Base-by-base conservation (phyloP, 306 rosid species). In the Cucurbita ficifolia region DNA sequence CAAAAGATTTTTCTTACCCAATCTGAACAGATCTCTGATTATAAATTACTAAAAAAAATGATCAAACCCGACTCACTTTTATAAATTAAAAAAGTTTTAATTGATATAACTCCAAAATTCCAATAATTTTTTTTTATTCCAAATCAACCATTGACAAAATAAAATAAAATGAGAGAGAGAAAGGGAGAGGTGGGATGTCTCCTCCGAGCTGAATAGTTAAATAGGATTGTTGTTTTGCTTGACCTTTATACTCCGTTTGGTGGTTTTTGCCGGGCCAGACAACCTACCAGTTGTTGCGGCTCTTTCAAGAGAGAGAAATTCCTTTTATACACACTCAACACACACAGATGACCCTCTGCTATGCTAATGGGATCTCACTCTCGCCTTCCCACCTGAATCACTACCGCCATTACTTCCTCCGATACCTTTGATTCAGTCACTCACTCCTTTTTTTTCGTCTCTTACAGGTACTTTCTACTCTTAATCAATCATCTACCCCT, bases 271-370 rank as follows among this genome's bases (percentile, higher is more conserved):
- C 80, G 88, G 93, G 86, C 86, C 80, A 79, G 87, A 86, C 90
- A 90, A 90, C 90, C 96, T 77, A 90, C 98, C 96, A 86, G 96
- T 83, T 82, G 96, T 92, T 90, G 96, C 88, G 88, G 89, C 84
- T 82, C 79, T 79, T 79, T 70, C 79, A 81, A 79, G 87, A 78
- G 90, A 80, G 80, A 80, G 83, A 81, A 86, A 80, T 75, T 75
- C 46, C 45, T 79, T 74, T 22, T 64, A 64, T 40, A 64, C 71
- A 64, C 35, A 68, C 73, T 68, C 56, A 43, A 64, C 45, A 73
- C 69, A 55, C 9, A 74, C 35, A 81, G 79, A 84, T 74, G 75
- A 86, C 48, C 50, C 69, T 79, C 76, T 80, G 74, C 76, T 63
- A 60, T 73, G 88, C 85, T 79, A 85, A 89, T 85, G 96, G 84